Conservation (phyloP, 768 basidiomycete genomes). For the Gautieria morchelliformis region DNA sequence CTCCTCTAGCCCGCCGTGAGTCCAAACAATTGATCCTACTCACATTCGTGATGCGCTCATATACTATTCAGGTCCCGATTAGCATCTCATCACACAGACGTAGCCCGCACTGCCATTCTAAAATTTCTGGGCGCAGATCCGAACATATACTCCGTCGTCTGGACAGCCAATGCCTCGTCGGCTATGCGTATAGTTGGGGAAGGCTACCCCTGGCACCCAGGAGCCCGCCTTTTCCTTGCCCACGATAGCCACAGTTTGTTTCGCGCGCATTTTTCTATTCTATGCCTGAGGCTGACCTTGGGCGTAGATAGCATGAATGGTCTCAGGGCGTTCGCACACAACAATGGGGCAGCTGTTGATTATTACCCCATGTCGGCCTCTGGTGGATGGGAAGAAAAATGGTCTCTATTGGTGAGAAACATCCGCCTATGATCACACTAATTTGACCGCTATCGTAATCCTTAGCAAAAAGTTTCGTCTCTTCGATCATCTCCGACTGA, state of each 20-base stretch:
- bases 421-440: not conserved
- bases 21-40: not conserved
- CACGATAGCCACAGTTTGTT: conserved; percentile 51
- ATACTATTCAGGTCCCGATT: conserved; percentile 49
- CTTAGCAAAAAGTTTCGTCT: conserved; percentile 2
- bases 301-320: conserved; percentile 59
- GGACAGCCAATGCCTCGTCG: conserved; percentile 71
- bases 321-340: conserved; percentile 59
- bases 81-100: conserved; percentile 53
- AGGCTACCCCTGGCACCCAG: conserved; percentile 56
- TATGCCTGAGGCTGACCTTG: not conserved
- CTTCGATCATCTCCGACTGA: not conserved
- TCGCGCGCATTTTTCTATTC: not conserved
- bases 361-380: conserved; percentile 39
- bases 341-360: conserved; percentile 43
- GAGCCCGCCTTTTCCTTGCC: conserved; percentile 56
- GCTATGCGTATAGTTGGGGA: conserved; percentile 80
- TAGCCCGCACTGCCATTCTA: conserved; percentile 65
- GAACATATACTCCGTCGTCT: conserved; percentile 65
- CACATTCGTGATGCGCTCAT: conserved; percentile 9
- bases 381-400: conserved; percentile 6
- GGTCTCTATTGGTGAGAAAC: conserved; percentile 1
- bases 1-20: conserved; percentile 69
- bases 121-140: conserved; percentile 68
- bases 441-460: not conserved